Evolutionary conservation across 352 stramenopile species (phyloP).

Genomic region (Albugo laibachii): DNA sequence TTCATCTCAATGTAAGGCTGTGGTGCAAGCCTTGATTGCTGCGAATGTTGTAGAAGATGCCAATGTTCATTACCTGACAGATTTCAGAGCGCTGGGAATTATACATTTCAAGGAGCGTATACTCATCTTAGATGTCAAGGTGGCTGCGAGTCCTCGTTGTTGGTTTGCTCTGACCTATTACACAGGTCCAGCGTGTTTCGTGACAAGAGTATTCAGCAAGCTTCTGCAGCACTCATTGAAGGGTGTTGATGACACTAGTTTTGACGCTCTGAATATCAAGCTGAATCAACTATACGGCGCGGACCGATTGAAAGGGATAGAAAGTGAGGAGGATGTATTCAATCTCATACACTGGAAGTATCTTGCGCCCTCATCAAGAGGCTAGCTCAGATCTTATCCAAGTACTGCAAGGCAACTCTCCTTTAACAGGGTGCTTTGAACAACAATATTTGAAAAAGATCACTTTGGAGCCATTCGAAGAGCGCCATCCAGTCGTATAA

Average conservation of each 20-base stretch:
- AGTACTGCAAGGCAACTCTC: too few species aligned
- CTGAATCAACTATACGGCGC: background rate
- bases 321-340: constrained; percentile 44
- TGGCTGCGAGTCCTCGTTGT: constrained; percentile 26
- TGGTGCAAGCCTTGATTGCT: constrained; percentile 17
- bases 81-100: constrained; percentile 20
- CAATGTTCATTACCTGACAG: constrained; percentile 15
- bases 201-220: constrained; percentile 18
- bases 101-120: constrained; percentile 32
- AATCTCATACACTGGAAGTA: constrained; percentile 23
- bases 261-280: constrained; percentile 7
- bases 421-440: constrained; percentile 3
- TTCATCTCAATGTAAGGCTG: background rate
- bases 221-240: constrained; percentile 33
- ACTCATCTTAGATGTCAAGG: constrained; percentile 53
- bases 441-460: background rate
- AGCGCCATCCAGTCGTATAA: constrained; percentile 93
- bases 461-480: constrained; percentile 90
- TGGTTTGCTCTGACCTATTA: constrained; percentile 63
- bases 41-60: constrained; percentile 18
- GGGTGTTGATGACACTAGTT: constrained; percentile 17
- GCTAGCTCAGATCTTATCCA: constrained; percentile 8
- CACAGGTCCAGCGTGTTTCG: constrained; percentile 41
- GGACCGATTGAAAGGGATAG: constrained; percentile 15
- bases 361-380: constrained; percentile 18